These are phyloP conservation scores for Jamesozyma piceae DNA, from an alignment of 805 yeast genomes.

Conservation along the genomic window DNA sequence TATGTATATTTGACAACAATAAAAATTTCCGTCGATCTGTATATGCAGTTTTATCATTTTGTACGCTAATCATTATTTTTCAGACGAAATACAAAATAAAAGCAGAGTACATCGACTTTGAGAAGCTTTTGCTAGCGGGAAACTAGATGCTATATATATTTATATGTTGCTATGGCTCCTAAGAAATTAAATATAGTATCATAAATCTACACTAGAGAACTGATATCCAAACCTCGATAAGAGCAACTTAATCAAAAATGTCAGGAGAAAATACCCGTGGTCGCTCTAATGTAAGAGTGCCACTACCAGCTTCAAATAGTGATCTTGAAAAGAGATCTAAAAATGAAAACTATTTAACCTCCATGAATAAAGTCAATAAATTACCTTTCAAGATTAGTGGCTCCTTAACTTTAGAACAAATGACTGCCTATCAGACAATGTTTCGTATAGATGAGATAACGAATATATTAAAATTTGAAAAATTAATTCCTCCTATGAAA, in stretches of 20 bases:
- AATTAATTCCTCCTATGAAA: slow-evolving; percentile 36
- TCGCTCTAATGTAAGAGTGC: not conserved
- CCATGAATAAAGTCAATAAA: slow-evolving; percentile 1
- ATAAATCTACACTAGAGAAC: too few species aligned
- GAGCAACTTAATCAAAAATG: not conserved
- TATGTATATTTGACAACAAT: too few species aligned
- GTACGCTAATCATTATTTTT: not conserved
- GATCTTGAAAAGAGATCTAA: not conserved
- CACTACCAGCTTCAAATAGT: not conserved
- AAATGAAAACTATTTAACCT: not conserved
- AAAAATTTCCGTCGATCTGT: too few species aligned
- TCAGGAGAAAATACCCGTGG: slow-evolving; percentile 1
- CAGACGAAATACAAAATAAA: not conserved
- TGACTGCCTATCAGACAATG: slow-evolving; percentile 59
- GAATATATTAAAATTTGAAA: slow-evolving; percentile 33
- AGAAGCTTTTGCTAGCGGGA: not conserved
- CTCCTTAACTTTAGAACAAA: slow-evolving; percentile 63
- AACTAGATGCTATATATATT: not conserved
- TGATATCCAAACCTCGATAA: not conserved
- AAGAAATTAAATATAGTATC: too few species aligned
- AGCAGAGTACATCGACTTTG: not conserved
- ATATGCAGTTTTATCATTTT: too few species aligned
- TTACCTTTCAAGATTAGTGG: slow-evolving; percentile 39
- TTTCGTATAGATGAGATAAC: slow-evolving; percentile 77
- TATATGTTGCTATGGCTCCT: too few species aligned